Base-by-base conservation (phyloP, 1,139 yeast genomes). In the Magnusiomyces ingens region DNA sequence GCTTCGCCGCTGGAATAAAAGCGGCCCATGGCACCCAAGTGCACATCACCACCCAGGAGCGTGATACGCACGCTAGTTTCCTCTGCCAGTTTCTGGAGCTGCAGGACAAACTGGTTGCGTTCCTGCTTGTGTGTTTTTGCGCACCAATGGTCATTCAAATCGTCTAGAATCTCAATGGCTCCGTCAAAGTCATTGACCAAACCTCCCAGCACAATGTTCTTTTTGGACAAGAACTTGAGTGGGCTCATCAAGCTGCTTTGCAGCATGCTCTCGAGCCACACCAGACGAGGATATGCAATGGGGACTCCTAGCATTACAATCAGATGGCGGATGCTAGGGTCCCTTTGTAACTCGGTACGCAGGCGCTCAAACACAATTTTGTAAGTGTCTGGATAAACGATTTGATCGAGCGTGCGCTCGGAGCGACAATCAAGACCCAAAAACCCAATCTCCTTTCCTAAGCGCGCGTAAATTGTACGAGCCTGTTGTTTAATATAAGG, bases 71-170 rank as follows among this genome's bases (percentile, higher is more conserved):
- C 81, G 2, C 84, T 83, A 59, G 78, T 69, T 32, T 70, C 62
- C 41, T 85, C 78, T 2, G 93, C 89, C 62, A 86, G 80, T 49
- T 78, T 78, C 59, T 81, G 80, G 50, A 88, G 71, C 52, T 74
- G 71, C 51, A 74, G 73, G 48, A 87, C 71, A 50, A 89, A 72
- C 59, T 66, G 66, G 67, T 88, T 88, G 57, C 96, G 77, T 69
- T 88, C 96, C 52, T 72, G 70, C 67, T 88, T 88, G 64, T 91
- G 99, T 67, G 84, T 79, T 56, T 77, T 77, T 4, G 96, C 85
- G 69, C 97, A 90, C 98, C 98, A 91, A 69, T 93, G 98, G 67
- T 91, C 99, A 65, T 90, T 85, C 66, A 93, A 76, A 67, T 91
- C 98, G 65, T 93, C 98, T 60, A 91, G 76, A 17, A 91, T 81